phyloP scores from a whole-genome alignment of 2,329 filamentous ascomycete genomes.

The Colletotrichum filicis region DNA sequence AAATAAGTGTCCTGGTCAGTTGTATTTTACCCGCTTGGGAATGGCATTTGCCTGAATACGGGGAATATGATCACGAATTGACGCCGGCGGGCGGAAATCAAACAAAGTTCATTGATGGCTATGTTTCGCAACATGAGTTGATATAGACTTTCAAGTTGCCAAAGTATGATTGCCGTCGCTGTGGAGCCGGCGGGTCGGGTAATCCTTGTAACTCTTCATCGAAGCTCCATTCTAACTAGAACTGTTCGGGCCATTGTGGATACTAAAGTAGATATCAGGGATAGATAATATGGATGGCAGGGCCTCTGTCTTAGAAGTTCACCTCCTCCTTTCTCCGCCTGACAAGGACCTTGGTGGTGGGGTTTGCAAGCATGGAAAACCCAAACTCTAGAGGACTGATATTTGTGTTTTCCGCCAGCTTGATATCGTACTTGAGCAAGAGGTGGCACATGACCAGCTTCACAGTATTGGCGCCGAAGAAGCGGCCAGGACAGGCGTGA shows the following conservation, averaged over 20 bases:
- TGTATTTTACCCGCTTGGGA: no score
- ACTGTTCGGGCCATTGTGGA: not conserved
- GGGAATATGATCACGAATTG: no score
- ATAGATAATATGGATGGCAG: not conserved
- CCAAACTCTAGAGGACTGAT: slow-evolving; percentile 11
- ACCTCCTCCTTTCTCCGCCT: slow-evolving; percentile 15
- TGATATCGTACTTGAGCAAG: slow-evolving; percentile 43
- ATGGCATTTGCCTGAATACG: no score
- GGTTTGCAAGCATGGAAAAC: slow-evolving; percentile 26
- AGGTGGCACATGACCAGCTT: slow-evolving; percentile 47
- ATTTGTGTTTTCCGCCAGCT: slow-evolving; percentile 4
- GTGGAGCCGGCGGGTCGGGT: not conserved
- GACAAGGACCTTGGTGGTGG: slow-evolving; percentile 7
- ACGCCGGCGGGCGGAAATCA: not conserved
- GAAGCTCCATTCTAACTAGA: not conserved
- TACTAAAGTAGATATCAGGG: not conserved
- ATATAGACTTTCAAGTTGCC: not conserved
- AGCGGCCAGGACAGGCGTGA: slow-evolving; percentile 54
- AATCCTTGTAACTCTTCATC: not conserved
- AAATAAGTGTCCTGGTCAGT: no score
- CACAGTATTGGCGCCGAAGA: slow-evolving; percentile 54
- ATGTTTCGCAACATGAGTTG: not conserved
- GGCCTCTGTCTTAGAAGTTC: not conserved
- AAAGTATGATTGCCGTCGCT: not conserved
- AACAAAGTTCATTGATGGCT: not conserved